Evolutionary conservation across 2,329 filamentous ascomycete genomes (phyloP), one percentile per base, ranked within the genome.

Genomic region (Colletotrichum spaethianum): DNA sequence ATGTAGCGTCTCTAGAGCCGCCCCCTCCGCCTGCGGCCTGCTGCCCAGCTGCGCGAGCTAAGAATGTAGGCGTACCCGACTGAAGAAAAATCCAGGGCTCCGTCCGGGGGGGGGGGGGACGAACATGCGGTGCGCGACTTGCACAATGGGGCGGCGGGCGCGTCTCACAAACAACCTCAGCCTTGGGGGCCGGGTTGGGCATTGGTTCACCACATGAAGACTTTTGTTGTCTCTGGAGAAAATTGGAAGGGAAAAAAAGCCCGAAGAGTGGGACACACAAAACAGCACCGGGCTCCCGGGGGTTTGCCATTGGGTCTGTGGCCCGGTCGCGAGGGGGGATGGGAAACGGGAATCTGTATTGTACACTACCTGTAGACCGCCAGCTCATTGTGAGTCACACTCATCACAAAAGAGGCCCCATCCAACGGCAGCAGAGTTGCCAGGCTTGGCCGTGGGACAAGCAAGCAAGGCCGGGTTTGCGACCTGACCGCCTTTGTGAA

Each of bases 341-440:
- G n/a, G 12, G 18, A n/a, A 3, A 42, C 18, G 7, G 20, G 26
- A 16, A 8, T 40, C 9, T 40, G 33, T 36, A 36, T 36, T 12
- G 11, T n/a, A 11, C 20, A n/a, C n/a, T n/a, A n/a, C n/a, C n/a
- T n/a, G 52, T 33, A 26, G 62, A 44, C 28, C 44, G 67, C 68
- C 68, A 71, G 36, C 63, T 52, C 68, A 71, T 44, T 63, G 48
- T 71, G 68, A 71, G 68, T 71, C 68, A 71, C 68, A 56, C 26
- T 6, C 23, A n/a, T 14, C 31, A 42, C 42, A 48, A 36, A 44
- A 44, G 44, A 23, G 11, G 38, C 44, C 23, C 26, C 56, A 33
- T 44, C 57, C 33, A 55, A 4, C 11, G 26, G 26, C 50, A 55
- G n/a, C n/a, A n/a, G n/a, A n/a, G n/a, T n/a, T n/a, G n/a, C n/a